These are phyloP conservation scores for Aspergillus cejpii DNA, from an alignment of 2,329 filamentous ascomycete genomes.

Conservation along the genomic window DNA sequence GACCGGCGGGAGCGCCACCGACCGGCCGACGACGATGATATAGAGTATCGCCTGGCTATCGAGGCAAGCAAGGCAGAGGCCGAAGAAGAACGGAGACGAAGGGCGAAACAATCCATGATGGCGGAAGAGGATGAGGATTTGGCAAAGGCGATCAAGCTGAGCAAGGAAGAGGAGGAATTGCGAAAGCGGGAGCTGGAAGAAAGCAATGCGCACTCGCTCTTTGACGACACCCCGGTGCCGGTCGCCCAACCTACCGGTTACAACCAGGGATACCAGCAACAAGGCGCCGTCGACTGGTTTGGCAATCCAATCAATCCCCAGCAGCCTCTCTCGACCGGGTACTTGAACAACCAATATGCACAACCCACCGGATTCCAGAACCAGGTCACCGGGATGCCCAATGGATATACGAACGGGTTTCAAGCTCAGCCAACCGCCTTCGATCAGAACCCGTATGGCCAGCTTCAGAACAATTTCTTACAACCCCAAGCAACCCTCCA, in stretches of 20 bases:
- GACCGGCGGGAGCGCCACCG: constrained; percentile 46
- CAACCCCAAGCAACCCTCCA: constrained; percentile 49
- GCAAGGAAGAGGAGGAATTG: constrained; percentile 81
- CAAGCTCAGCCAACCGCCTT: constrained; percentile 62
- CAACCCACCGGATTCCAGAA: constrained; percentile 67
- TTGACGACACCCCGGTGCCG: constrained; percentile 66
- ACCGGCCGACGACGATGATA: constrained; percentile 70
- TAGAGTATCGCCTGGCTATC: constrained; percentile 82
- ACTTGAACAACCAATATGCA: constrained; percentile 60
- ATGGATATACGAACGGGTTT: constrained; percentile 65
- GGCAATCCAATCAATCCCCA: constrained; percentile 86
- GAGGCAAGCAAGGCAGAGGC: constrained; percentile 94
- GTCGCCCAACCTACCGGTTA: constrained; percentile 71
- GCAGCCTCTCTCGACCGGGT: constrained; percentile 61
- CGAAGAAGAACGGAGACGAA: constrained; percentile 78
- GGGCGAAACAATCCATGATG: constrained; percentile 47
- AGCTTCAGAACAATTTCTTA: constrained; percentile 39
- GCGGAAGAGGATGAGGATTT: constrained; percentile 84
- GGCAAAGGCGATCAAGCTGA: constrained; percentile 89
- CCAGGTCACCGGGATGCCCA: constrained; percentile 60
- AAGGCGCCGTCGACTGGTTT: constrained; percentile 92
- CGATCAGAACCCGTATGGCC: constrained; percentile 50
- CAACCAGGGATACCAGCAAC: constrained; percentile 97
- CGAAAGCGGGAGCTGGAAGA: constrained; percentile 81
- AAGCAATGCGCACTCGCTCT: constrained; percentile 76